Conservation (phyloP, 805 yeast genomes). For the Yarrowia osloensis region DNA sequence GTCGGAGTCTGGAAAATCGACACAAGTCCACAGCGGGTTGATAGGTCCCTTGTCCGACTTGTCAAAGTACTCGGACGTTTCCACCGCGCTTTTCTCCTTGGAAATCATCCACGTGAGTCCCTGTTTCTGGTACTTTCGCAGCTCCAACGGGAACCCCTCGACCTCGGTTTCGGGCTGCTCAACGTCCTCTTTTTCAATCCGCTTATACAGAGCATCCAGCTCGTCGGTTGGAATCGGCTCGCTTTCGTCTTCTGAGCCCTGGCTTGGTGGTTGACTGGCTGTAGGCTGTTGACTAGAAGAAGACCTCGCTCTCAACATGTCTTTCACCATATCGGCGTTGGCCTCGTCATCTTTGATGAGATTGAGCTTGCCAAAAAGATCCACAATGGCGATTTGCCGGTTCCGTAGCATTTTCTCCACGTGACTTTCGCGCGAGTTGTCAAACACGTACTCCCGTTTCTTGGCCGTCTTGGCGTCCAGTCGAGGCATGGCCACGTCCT, state of each 20-base stretch:
- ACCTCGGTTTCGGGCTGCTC: slow-evolving; percentile 66
- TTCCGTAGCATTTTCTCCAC: slow-evolving; percentile 55
- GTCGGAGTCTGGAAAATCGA: slow-evolving; percentile 61
- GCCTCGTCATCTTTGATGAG: slow-evolving; percentile 31
- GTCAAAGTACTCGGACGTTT: slow-evolving; percentile 40
- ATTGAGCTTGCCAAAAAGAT: slow-evolving; percentile 54
- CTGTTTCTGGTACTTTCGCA: slow-evolving; percentile 79
- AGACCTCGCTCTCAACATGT: slow-evolving; percentile 33
- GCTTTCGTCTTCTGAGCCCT: slow-evolving; percentile 46
- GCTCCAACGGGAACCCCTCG: slow-evolving; percentile 54
- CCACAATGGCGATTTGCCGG: slow-evolving; percentile 57
- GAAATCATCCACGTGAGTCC: slow-evolving; percentile 90
- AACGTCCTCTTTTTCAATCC: slow-evolving; percentile 64
- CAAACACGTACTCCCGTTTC: slow-evolving; percentile 33
- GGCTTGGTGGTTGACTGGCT: slow-evolving; percentile 30
- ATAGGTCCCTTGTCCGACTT: slow-evolving; percentile 56
- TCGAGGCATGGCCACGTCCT: slow-evolving; percentile 33
- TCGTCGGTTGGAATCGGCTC: slow-evolving; percentile 66
- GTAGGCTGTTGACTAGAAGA: slow-evolving; percentile 15
- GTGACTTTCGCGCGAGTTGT: slow-evolving; percentile 51
- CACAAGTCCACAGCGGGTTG: slow-evolving; percentile 85
- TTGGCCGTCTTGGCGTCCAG: not conserved
- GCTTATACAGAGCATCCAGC: slow-evolving; percentile 68
- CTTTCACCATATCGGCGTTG: slow-evolving; percentile 18
- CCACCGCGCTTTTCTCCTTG: slow-evolving; percentile 53